Conservation (phyloP, 192 early-diverging fungal species). For the Coemansia sp. region DNA sequence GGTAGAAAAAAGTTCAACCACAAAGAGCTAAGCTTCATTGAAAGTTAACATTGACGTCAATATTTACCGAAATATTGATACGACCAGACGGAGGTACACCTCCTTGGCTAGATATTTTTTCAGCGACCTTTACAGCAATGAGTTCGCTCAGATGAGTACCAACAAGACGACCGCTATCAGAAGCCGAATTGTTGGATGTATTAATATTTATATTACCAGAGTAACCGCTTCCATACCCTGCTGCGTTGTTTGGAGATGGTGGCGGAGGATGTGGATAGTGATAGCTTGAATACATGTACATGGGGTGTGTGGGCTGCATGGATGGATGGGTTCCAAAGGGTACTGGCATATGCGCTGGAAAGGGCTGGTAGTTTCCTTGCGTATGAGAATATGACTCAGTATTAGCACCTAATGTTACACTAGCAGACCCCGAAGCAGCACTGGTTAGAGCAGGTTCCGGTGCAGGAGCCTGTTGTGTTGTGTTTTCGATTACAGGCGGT, state of each 20-base stretch:
- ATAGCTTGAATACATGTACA: slow-evolving; percentile 6
- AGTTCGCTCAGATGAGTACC: slow-evolving; percentile 1
- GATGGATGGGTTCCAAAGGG: background rate
- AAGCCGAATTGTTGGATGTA: background rate
- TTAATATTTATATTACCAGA: background rate
- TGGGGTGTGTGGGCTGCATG: background rate
- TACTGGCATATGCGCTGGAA: background rate
- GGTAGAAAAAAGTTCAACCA: background rate
- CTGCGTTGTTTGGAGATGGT: background rate
- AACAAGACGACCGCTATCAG: slow-evolving; percentile 2
- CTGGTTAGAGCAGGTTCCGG: background rate
- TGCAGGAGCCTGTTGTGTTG: too few relatives aligned
- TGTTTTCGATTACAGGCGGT: background rate
- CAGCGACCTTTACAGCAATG: slow-evolving; percentile 3
- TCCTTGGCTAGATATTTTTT: slow-evolving; percentile 4
- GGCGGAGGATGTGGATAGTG: background rate
- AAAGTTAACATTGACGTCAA: slow-evolving; percentile 4
- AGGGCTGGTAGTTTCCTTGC: background rate
- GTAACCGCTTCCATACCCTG: background rate
- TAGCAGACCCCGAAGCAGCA: slow-evolving; percentile 1
- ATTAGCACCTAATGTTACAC: background rate
- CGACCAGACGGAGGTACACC: background rate
- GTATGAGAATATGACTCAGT: background rate
- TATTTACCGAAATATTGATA: slow-evolving; percentile 2
- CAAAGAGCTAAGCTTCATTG: background rate